A percentile compares a stretch with the other conserved stretches of the same genome.
Evolutionary conservation across 1,139 yeast species (phyloP).

Genomic region (Trichomonascaceae sp.): DNA sequence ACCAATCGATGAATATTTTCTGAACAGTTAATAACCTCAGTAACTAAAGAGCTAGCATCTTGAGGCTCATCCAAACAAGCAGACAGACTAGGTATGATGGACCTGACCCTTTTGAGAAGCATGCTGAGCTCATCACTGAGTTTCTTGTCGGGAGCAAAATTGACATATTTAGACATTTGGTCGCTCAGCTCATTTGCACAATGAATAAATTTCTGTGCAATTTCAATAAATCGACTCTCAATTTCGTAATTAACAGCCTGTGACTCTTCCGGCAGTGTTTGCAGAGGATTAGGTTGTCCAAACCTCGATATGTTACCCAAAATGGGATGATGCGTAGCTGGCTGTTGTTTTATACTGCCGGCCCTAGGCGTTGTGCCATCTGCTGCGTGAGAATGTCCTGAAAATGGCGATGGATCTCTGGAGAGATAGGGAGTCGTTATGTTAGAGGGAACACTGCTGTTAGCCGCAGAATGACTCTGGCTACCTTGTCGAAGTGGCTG

Average conservation of each 20-base stretch:
- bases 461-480: background rate
- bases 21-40: slow-evolving; percentile 14
- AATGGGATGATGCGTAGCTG: background rate
- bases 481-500: background rate
- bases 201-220: slow-evolving; percentile 35
- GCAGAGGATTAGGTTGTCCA: slow-evolving; percentile 30
- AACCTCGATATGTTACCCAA: background rate
- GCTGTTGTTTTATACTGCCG: background rate
- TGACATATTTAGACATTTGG: slow-evolving; percentile 58
- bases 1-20: slow-evolving; percentile 20
- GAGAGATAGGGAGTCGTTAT: background rate
- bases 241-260: slow-evolving; percentile 8
- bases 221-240: slow-evolving; percentile 25
- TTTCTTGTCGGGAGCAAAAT: slow-evolving; percentile 60
- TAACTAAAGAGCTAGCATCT: slow-evolving; percentile 10
- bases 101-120: slow-evolving; percentile 47
- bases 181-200: slow-evolving; percentile 63
- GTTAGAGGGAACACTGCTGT: background rate
- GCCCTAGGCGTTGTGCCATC: background rate
- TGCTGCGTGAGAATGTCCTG: background rate
- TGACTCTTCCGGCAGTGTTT: slow-evolving; percentile 56
- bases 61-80: slow-evolving; percentile 20
- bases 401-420: background rate
- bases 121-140: slow-evolving; percentile 55
- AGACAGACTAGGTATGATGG: slow-evolving; percentile 23